phyloP scores from a whole-genome alignment of 2,329 filamentous ascomycete species.

The Talaromyces sp. region DNA sequence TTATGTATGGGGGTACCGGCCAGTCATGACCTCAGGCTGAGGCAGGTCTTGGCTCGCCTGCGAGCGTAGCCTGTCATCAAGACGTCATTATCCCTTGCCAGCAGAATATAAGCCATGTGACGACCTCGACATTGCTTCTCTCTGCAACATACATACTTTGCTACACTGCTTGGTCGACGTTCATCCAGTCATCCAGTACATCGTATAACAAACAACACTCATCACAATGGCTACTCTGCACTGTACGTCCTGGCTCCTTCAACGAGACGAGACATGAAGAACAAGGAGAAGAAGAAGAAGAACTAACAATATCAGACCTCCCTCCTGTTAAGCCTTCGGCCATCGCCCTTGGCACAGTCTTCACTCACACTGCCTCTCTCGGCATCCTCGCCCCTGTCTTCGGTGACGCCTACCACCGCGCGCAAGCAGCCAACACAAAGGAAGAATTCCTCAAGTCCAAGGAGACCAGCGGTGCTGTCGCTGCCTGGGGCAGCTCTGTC shows the following conservation, averaged over 20 bases:
- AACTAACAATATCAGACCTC: constrained; percentile 52
- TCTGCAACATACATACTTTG: background rate
- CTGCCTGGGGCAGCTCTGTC: constrained; percentile 87
- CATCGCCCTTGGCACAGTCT: constrained; percentile 91
- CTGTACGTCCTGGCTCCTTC: constrained; percentile 15
- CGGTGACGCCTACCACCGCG: constrained; percentile 89
- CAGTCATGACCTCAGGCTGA: constrained; percentile 16
- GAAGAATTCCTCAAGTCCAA: constrained; percentile 94
- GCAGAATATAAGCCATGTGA: constrained; percentile 17
- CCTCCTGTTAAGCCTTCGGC: constrained; percentile 94
- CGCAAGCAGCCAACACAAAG: constrained; percentile 87
- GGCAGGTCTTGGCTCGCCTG: background rate
- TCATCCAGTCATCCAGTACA: background rate
- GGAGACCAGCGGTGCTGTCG: constrained; percentile 82
- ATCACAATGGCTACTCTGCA: constrained; percentile 20
- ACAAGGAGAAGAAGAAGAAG: background rate
- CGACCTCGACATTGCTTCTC: background rate
- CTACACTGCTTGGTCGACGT: background rate
- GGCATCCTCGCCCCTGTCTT: constrained; percentile 87
- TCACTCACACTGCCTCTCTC: constrained; percentile 89
- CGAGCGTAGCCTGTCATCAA: constrained; percentile 15
- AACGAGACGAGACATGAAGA: background rate
- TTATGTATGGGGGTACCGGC: background rate
- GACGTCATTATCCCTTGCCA: constrained; percentile 16
- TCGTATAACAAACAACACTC: background rate